Conservation (phyloP, 1,284 basidiomycete species). For the Termitomyces sp. region DNA sequence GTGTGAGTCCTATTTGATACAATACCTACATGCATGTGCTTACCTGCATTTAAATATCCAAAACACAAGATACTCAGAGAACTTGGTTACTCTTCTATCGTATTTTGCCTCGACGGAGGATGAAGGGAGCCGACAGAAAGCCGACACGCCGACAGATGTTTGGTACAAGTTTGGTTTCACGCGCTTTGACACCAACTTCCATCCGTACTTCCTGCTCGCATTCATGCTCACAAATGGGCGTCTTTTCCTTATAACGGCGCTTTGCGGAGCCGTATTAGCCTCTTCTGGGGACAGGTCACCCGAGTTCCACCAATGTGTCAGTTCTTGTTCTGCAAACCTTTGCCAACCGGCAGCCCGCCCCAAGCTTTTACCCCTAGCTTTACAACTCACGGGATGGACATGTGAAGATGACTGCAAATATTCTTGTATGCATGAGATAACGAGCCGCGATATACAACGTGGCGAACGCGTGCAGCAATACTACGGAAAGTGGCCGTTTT, state of each 20-base stretch:
- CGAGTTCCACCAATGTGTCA: slow-evolving; percentile 51
- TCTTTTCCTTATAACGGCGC: slow-evolving; percentile 11
- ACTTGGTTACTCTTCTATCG: background rate
- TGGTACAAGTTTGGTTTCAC: background rate
- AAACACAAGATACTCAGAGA: background rate
- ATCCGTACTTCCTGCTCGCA: background rate
- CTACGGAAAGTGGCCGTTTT: slow-evolving; percentile 97
- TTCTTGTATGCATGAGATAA: slow-evolving; percentile 81
- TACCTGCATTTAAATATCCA: background rate
- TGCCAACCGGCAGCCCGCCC: slow-evolving; percentile 27
- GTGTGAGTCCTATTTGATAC: background rate
- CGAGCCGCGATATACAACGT: slow-evolving; percentile 49
- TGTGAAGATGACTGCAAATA: slow-evolving; percentile 90
- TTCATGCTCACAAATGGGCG: slow-evolving; percentile 10
- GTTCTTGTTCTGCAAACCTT: slow-evolving; percentile 31
- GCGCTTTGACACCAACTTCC: background rate
- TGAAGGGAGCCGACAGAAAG: background rate
- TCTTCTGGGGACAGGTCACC: slow-evolving; percentile 59
- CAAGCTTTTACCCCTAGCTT: slow-evolving; percentile 35
- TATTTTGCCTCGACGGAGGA: background rate
- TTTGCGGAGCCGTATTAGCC: slow-evolving; percentile 20
- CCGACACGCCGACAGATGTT: background rate
- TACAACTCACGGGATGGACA: slow-evolving; percentile 65
- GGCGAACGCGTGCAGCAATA: slow-evolving; percentile 66
- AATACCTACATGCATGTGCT: background rate